Conservation (phyloP, 208 protist genomes). For the Leishmania guyanensis region DNA sequence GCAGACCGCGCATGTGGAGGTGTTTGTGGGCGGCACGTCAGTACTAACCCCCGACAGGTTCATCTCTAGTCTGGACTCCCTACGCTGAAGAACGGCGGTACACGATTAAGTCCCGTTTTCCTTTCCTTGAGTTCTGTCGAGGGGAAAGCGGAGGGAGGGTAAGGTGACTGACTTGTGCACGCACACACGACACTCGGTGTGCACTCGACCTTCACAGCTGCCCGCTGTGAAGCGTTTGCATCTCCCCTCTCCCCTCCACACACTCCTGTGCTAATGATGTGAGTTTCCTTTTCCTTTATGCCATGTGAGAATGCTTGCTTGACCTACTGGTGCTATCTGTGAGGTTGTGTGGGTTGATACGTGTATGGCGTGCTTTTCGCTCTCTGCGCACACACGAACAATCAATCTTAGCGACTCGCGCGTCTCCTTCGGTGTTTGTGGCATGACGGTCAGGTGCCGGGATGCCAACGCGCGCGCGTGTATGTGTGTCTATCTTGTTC, state of each 20-base stretch:
- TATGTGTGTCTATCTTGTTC: neutral
- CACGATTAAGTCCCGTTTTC: neutral
- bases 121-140: neutral
- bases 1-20: constrained; percentile 49
- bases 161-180: neutral
- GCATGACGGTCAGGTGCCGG: neutral
- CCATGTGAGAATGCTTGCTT: neutral
- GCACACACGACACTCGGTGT: neutral
- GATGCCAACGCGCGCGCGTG: neutral
- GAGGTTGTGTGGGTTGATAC: neutral
- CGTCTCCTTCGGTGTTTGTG: neutral
- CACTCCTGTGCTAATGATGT: neutral
- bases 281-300: neutral
- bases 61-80: constrained; percentile 37
- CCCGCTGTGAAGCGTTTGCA: neutral
- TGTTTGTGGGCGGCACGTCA: constrained; percentile 74
- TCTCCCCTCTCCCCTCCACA: neutral
- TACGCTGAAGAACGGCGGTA: constrained; percentile 21
- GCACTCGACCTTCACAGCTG: neutral
- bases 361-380: neutral
- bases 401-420: neutral
- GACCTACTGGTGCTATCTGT: neutral
- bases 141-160: neutral
- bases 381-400: neutral
- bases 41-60: constrained; percentile 56